Base-by-base conservation (phyloP, 495 filamentous ascomycete genomes). In the Annulohypoxylon nitens region DNA sequence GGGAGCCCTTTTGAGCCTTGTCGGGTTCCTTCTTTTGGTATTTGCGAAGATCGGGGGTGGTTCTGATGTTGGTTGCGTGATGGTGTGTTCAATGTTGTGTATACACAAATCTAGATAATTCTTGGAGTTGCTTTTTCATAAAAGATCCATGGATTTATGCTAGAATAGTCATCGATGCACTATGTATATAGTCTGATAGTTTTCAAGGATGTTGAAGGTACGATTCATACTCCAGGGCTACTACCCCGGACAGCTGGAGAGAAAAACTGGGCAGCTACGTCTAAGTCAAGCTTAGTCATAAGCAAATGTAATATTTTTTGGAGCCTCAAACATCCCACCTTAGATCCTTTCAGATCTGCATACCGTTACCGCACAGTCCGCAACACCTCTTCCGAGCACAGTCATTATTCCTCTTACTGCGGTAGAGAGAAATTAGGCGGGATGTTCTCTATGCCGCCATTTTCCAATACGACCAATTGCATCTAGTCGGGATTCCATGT, bases 271-370 rank as follows among this genome's bases (percentile, higher is more conserved):
- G 39, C 39, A 43, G 39, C 12, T 36, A 37, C 16, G 18, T 25
- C 50, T 41, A 43, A 18, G 57, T 39, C 36, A 60, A 33, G 59
- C 61, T 73, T 73, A 73, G 70, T 73, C 60, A 74, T 69, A 61
- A 18, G 10, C 10, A 34, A 61, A 14, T 30, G 60, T 69, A 57
- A 68, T 63, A 64, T 61, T 60, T 65, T 16, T 68, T 69, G 54
- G 70, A 73, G 70, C 60, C 64, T 73, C 70, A 65, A 62, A 62
- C 45, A 73, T 73, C 51, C 64, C 64, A 54, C 50, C 37, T 37
- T 9, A 30, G 18, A 50, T 67, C 45, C 45, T 36, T 18, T 36
- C 18, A 64, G 36, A 36, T 64, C 23, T 55, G 20, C 34, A 45
- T 53, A 18, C 18, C 23, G 37, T 43, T n/a, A 43, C 26, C 33